phyloP scores from a whole-genome alignment of 1,139 yeast genomes.

The Suhomyces taliae region DNA sequence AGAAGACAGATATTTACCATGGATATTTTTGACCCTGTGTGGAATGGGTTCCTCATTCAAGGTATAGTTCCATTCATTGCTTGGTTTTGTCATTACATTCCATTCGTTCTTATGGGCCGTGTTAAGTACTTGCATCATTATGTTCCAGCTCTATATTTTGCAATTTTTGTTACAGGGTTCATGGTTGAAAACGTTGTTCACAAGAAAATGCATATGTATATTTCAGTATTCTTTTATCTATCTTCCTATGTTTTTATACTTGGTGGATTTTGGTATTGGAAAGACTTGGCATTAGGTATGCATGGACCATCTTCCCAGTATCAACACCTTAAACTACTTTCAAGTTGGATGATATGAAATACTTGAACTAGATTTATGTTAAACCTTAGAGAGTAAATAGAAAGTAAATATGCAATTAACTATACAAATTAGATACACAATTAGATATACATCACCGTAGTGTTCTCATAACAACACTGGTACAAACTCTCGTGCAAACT shows the following conservation, averaged over 20 bases:
- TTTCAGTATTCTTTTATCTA: constrained; percentile 17
- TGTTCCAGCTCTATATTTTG: constrained; percentile 38
- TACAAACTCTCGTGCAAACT: too few relatives aligned
- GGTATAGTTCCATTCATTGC: constrained; percentile 35
- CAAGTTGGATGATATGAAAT: constrained; percentile 28
- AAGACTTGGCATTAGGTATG: constrained; percentile 37
- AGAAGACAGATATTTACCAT: constrained; percentile 31
- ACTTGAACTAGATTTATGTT: too few relatives aligned
- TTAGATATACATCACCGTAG: too few relatives aligned
- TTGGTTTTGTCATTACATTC: constrained; percentile 34
- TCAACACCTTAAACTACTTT: constrained; percentile 26
- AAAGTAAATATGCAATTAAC: too few relatives aligned
- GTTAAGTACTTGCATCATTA: constrained; percentile 39
- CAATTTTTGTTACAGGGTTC: constrained; percentile 34
- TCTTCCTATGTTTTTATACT: constrained; percentile 24
- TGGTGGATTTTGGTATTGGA: constrained; percentile 31
- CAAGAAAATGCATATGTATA: constrained; percentile 13
- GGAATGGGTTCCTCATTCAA: constrained; percentile 27
- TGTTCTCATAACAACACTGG: too few relatives aligned
- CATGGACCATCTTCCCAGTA: constrained; percentile 25
- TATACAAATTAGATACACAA: too few relatives aligned
- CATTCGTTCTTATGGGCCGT: constrained; percentile 36
- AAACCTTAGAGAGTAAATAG: too few relatives aligned
- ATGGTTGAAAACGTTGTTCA: constrained; percentile 31
- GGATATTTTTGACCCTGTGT: constrained; percentile 18